A percentile compares a stretch with the other conserved stretches of the same genome.
Evolutionary conservation across 768 basidiomycete genomes (phyloP).

Genomic region (Phlegmacium glaucopus): DNA sequence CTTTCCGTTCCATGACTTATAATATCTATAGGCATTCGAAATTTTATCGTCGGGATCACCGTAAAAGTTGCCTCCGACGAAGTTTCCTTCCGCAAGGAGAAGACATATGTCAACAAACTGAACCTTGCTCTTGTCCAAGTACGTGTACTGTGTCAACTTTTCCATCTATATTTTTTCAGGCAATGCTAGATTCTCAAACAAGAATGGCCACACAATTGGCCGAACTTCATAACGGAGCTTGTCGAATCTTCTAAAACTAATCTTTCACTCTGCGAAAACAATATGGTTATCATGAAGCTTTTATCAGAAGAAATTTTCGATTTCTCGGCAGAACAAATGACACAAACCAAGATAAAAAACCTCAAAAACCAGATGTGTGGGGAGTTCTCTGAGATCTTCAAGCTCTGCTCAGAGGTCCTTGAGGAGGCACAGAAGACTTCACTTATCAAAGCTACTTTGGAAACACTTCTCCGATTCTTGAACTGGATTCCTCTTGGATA

Average conservation of each 20-base stretch:
- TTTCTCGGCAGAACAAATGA: slow-evolving; percentile 98
- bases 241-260: slow-evolving; percentile 97
- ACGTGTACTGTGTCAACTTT: slow-evolving; percentile 17
- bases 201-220: slow-evolving; percentile 99
- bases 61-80: slow-evolving; percentile 95
- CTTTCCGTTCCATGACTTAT: neutral
- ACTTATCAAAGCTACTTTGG: slow-evolving; percentile 90
- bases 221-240: slow-evolving; percentile 93
- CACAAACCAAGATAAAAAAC: slow-evolving; percentile 94
- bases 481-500: slow-evolving; percentile 99
- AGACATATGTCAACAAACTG: slow-evolving; percentile 92
- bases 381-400: slow-evolving; percentile 97
- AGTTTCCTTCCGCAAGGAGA: slow-evolving; percentile 82
- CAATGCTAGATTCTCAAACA: slow-evolving; percentile 87
- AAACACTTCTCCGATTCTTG: slow-evolving; percentile 91
- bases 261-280: slow-evolving; percentile 97
- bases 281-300: slow-evolving; percentile 97
- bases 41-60: slow-evolving; percentile 91
- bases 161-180: slow-evolving; percentile 3
- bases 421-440: slow-evolving; percentile 97
- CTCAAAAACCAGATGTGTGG: slow-evolving; percentile 98
- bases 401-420: slow-evolving; percentile 92
- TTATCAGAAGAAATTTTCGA: slow-evolving; percentile 99
- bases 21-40: slow-evolving; percentile 72
- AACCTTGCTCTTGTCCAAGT: slow-evolving; percentile 96